Percentiles rank a stretch among this genome's conserved stretches.
Evolutionary conservation across 2,329 filamentous ascomycete species (phyloP).

Genomic region (Trichophaea hybrida): DNA sequence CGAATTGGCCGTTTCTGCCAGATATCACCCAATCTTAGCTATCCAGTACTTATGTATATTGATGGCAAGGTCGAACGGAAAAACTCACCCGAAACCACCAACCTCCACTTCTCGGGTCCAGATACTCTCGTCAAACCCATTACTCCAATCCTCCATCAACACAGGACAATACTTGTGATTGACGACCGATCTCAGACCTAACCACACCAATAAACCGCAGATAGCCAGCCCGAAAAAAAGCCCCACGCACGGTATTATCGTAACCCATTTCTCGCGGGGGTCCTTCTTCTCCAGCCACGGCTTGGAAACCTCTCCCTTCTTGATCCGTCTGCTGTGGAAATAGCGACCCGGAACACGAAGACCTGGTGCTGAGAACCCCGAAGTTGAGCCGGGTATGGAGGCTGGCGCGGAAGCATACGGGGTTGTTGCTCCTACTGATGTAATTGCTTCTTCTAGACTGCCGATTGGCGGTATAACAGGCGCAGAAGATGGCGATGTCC

Average conservation of each 20-base stretch:
- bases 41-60: not conserved
- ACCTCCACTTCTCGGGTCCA: constrained; percentile 65
- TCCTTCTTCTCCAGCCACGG: constrained; percentile 63
- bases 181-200: constrained; percentile 56
- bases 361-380: constrained; percentile 21
- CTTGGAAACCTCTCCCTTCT: constrained; percentile 58
- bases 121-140: constrained; percentile 43
- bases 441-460: not conserved
- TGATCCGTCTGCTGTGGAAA: constrained; percentile 60
- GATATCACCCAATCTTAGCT: not conserved
- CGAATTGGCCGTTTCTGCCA: constrained; percentile 62
- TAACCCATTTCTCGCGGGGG: constrained; percentile 73
- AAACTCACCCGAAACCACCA: constrained; percentile 56
- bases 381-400: constrained; percentile 13
- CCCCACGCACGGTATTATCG: constrained; percentile 60
- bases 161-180: constrained; percentile 60
- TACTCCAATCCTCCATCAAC: constrained; percentile 50
- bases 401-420: not conserved
- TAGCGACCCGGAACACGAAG: constrained; percentile 36
- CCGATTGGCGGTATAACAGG: not conserved
- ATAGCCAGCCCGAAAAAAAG: constrained; percentile 53
- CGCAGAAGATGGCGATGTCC: not conserved
- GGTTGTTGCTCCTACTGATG: not conserved
- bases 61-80: not conserved
- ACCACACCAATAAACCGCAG: constrained; percentile 58